Conservation (phyloP, 306 rosid species). For the Purshia tridentata region DNA sequence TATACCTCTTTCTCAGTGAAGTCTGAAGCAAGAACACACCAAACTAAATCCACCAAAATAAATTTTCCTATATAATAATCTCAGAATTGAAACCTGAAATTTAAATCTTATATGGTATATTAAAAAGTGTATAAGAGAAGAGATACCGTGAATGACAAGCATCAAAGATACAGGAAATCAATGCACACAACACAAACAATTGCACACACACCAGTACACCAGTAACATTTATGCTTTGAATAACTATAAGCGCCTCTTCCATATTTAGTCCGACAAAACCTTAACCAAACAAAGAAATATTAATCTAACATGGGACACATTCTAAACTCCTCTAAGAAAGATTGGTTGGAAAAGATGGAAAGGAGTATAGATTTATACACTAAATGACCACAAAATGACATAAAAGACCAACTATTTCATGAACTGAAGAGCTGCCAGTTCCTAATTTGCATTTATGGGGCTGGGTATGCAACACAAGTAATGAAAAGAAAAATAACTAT, state of each 20-base stretch:
- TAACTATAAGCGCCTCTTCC: background rate
- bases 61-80: background rate
- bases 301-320: background rate
- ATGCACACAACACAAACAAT: background rate
- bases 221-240: background rate
- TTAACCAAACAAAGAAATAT: background rate
- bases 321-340: background rate
- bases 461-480: background rate
- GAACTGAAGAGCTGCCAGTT: background rate
- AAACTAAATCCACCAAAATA: conserved; percentile 19
- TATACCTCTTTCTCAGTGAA: conserved; percentile 74
- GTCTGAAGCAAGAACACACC: conserved; percentile 43
- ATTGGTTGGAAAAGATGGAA: background rate
- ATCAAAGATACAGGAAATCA: background rate
- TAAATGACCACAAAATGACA: background rate
- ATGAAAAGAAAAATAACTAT: background rate
- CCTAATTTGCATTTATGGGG: background rate
- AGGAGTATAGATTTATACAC: background rate
- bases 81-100: background rate
- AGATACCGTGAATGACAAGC: background rate
- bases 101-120: background rate
- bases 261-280: background rate
- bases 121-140: background rate
- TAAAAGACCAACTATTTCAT: background rate
- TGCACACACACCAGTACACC: background rate